Evolutionary conservation across 768 basidiomycete species (phyloP), one percentile per base, ranked within the genome.

Genomic region (Thelephora ganbajun): DNA sequence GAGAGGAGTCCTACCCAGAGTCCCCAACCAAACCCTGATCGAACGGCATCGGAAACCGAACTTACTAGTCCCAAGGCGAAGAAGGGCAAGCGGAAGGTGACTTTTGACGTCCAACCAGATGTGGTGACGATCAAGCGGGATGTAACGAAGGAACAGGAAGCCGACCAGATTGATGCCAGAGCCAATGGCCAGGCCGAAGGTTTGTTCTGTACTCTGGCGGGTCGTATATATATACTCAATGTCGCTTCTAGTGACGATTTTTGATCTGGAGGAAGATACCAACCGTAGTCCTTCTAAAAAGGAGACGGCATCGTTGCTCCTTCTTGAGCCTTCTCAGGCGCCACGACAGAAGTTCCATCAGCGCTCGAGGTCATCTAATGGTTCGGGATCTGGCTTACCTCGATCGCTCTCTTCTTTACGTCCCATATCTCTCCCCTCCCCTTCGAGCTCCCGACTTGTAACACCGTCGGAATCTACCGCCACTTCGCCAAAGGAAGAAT

Each of bases 41-140:
- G 52, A 11, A 13, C 22, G 11, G 12, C 20, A 18, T 6, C 30
- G 44, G n/a, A 42, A n/a, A 19, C 42, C 5, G 54, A 56, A 42
- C 55, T 54, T 6, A 48, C 53, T 7, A 54, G 53, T 41, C 46
- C 54, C 9, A 82, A 66, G 67, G 65, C 69, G 44, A 83, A 79
- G 61, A 82, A 66, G 67, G 65, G 69, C 44, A 83, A 79, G 61
- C 69, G 76, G 51, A 83, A 77, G 59, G 80, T 87, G 26, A 83
- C 80, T 7, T 87, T 87, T 55, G 74, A 86, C 52, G 73, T 81
- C 44, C 66, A 79, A 57, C 73, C 78, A 18, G 76, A 69, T 35
- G 69, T 73, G 11, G 63, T 69, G 20, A 66, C 71, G n/a, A 71
- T 72, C 51, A 66, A 70, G 26, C 61, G 60, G 22, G 62, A 70